These are phyloP conservation scores for Domatiomyces globalis DNA, from an alignment of 2,329 filamentous ascomycete species.

Conservation along the genomic window DNA sequence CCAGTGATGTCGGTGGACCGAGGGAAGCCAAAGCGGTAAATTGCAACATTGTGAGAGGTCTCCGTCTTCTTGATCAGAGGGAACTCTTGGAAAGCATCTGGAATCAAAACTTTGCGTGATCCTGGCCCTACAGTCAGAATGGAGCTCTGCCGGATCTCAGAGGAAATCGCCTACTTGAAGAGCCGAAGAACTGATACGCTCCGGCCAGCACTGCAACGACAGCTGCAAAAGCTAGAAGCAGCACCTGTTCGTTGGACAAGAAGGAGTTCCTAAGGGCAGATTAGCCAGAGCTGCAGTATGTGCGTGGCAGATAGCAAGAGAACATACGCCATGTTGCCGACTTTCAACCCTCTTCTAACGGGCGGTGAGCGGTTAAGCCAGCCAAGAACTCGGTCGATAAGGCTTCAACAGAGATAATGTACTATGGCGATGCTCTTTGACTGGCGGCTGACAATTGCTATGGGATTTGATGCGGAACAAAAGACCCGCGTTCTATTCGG, in stretches of 20 bases:
- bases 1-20: conserved; percentile 67
- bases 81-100: conserved; percentile 78
- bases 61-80: conserved; percentile 88
- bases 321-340: background rate
- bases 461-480: no score
- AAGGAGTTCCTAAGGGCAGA: background rate
- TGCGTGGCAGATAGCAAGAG: background rate
- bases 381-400: background rate
- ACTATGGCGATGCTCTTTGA: no score
- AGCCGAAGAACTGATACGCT: conserved; percentile 56
- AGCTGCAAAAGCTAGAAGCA: conserved; percentile 48
- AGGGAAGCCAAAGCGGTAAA: conserved; percentile 90
- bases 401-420: no score
- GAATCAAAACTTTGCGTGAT: conserved; percentile 70
- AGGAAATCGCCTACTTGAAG: conserved; percentile 29
- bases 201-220: conserved; percentile 52
- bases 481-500: no score
- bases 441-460: no score
- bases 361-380: background rate
- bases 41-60: conserved; percentile 95
- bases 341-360: background rate
- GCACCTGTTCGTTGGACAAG: background rate
- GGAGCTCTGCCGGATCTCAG: background rate
- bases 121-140: conserved; percentile 33
- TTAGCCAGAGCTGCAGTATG: background rate